phyloP scores from a whole-genome alignment of 2,329 filamentous ascomycete genomes.

The Tolypocladium guangdongense region DNA sequence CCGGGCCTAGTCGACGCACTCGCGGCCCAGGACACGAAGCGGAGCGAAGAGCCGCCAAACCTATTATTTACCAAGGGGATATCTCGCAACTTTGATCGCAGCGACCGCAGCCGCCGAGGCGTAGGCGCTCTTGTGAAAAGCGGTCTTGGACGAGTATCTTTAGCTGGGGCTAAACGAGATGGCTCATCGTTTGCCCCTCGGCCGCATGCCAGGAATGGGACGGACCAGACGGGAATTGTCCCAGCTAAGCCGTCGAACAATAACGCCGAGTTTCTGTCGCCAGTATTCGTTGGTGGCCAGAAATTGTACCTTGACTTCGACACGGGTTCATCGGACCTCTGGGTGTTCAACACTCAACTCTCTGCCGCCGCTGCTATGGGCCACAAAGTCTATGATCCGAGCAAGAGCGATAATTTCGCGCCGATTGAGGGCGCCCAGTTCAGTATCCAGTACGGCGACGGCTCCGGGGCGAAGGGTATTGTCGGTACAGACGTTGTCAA shows the following conservation, averaged over 20 bases:
- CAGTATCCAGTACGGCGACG: constrained; percentile 58
- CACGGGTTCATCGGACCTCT: constrained; percentile 66
- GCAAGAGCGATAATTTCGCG: constrained; percentile 22
- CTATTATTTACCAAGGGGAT: neutral
- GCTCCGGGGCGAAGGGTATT: constrained; percentile 48
- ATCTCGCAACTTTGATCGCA: neutral
- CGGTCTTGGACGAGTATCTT: neutral
- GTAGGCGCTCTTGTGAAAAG: neutral
- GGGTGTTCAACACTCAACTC: constrained; percentile 58
- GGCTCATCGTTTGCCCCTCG: neutral
- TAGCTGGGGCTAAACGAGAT: neutral
- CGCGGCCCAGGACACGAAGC: constrained; percentile 10
- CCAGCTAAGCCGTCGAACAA: constrained; percentile 49
- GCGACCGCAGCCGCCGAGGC: neutral
- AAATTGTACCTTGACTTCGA: constrained; percentile 61
- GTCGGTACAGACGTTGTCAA: constrained; percentile 59
- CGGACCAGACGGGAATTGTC: constrained; percentile 38
- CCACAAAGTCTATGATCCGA: constrained; percentile 34
- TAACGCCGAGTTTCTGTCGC: constrained; percentile 57
- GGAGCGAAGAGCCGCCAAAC: neutral
- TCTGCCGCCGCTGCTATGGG: constrained; percentile 28
- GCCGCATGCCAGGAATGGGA: neutral
- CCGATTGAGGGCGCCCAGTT: constrained; percentile 38
- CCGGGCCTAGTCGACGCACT: constrained; percentile 28
- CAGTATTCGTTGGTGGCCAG: constrained; percentile 60